These are phyloP conservation scores for Carex kokanica DNA, from an alignment of 176 grass and related monocot genomes.

Conservation along the genomic window DNA sequence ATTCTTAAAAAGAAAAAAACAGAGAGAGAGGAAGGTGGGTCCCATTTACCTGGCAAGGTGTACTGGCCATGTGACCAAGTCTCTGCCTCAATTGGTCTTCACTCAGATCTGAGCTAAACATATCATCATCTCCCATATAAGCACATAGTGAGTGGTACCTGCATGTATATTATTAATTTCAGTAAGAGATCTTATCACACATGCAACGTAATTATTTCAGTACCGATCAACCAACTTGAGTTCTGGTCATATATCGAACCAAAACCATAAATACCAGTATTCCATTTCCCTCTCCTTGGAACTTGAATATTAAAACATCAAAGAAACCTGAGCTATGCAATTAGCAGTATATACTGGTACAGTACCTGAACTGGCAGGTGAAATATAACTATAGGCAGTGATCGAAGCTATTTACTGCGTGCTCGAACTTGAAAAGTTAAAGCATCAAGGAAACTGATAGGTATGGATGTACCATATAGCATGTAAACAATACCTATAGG, in stretches of 20 bases:
- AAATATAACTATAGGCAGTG: background rate
- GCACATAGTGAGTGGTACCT: conserved; percentile 96
- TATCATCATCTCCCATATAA: conserved; percentile 97
- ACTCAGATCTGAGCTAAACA: conserved; percentile 99
- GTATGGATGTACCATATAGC: background rate
- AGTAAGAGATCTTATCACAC: background rate
- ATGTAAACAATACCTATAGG: conserved; percentile 57
- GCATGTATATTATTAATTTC: conserved; percentile 12
- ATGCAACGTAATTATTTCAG: background rate
- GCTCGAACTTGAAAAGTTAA: background rate
- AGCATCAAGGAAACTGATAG: background rate
- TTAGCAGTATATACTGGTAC: background rate
- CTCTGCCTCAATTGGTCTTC: conserved; percentile 94
- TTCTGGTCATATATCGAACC: background rate
- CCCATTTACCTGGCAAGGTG: conserved; percentile 66
- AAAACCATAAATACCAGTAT: too few relatives aligned
- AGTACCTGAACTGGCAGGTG: background rate
- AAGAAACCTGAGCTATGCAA: background rate
- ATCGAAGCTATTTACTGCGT: background rate
- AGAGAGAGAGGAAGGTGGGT: conserved; percentile 1
- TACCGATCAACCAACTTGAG: background rate
- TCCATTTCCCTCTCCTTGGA: background rate
- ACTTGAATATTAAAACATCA: background rate
- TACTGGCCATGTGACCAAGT: conserved; percentile 94
- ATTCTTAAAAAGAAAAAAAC: background rate